These are phyloP conservation scores for Boechera retrofracta DNA, from an alignment of 345 rosid species.

Conservation along the genomic window DNA sequence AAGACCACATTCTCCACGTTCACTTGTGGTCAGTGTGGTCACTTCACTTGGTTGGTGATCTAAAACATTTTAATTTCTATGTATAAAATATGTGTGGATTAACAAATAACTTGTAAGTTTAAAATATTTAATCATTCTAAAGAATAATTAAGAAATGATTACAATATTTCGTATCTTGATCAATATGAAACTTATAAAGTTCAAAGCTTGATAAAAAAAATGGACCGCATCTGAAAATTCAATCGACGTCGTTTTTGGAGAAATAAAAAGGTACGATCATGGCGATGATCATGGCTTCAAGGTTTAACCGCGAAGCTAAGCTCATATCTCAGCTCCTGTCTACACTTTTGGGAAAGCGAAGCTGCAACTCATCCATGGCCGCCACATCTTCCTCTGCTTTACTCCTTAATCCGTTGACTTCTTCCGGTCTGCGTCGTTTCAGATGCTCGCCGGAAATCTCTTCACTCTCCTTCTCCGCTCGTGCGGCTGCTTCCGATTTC, in stretches of 20 bases:
- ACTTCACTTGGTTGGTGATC: constrained; percentile 24
- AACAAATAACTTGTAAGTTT: no score
- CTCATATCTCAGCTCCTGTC: constrained; percentile 32
- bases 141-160: no score
- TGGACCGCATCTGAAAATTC: constrained; percentile 29
- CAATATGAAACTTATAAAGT: constrained; percentile 7
- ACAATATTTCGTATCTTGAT: not conserved
- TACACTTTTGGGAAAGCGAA: constrained; percentile 27
- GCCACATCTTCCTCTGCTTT: constrained; percentile 50
- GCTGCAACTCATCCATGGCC: constrained; percentile 27
- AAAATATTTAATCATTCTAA: no score
- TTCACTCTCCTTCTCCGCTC: constrained; percentile 37
- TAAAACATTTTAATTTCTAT: not conserved
- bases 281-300: constrained; percentile 45
- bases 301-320: constrained; percentile 26
- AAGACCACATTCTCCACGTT: constrained; percentile 35
- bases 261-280: constrained; percentile 13
- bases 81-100: not conserved
- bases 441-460: constrained; percentile 39
- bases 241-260: constrained; percentile 25
- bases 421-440: constrained; percentile 44
- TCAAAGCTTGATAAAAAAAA: constrained; percentile 25
- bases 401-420: constrained; percentile 51
- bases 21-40: not conserved
- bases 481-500: constrained; percentile 20